Percentiles rank a stretch among this genome's conserved stretches.
Conservation (phyloP, 495 filamentous ascomycete species). For the Tetracladium setigerum region DNA sequence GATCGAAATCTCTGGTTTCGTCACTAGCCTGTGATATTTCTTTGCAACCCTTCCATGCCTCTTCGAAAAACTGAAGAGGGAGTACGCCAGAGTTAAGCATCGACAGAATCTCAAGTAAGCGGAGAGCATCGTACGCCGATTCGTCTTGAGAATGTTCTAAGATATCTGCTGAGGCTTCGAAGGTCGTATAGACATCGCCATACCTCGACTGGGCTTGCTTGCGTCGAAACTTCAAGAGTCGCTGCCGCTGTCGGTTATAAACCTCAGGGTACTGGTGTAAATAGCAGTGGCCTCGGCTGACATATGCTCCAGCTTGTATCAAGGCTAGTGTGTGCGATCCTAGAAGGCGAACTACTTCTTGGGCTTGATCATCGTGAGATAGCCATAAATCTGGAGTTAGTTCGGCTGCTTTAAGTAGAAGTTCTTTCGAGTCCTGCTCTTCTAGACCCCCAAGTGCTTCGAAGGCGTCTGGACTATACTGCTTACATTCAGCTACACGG, state of each 20-base stretch:
- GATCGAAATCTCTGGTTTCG: conserved; percentile 3
- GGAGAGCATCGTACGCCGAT: conserved; percentile 26
- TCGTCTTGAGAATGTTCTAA: conserved; percentile 18
- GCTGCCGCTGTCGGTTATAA: conserved; percentile 17
- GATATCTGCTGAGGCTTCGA: conserved; percentile 14
- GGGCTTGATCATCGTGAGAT: conserved; percentile 11
- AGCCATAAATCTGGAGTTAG: conserved; percentile 18
- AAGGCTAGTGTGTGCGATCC: conserved; percentile 31
- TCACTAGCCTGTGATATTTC: conserved; percentile 1
- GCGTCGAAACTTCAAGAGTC: conserved; percentile 12
- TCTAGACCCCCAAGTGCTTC: conserved; percentile 28
- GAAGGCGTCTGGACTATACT: conserved; percentile 26
- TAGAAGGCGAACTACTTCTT: conserved; percentile 24
- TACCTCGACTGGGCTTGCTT: conserved; percentile 18
- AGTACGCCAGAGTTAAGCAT: conserved; percentile 29
- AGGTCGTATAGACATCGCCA: conserved; percentile 20
- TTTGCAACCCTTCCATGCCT: conserved; percentile 13
- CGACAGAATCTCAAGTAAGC: conserved; percentile 33
- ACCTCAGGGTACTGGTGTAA: conserved; percentile 22
- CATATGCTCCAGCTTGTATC: conserved; percentile 31
- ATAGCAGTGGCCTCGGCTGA: conserved; percentile 18
- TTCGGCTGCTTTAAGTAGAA: conserved; percentile 33
- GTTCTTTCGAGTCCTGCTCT: conserved; percentile 24
- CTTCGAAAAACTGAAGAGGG: conserved; percentile 25
- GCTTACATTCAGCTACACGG: conserved; percentile 24